Base-by-base conservation (phyloP, 179 eudicot species). In the Corrigiola litoralis region DNA sequence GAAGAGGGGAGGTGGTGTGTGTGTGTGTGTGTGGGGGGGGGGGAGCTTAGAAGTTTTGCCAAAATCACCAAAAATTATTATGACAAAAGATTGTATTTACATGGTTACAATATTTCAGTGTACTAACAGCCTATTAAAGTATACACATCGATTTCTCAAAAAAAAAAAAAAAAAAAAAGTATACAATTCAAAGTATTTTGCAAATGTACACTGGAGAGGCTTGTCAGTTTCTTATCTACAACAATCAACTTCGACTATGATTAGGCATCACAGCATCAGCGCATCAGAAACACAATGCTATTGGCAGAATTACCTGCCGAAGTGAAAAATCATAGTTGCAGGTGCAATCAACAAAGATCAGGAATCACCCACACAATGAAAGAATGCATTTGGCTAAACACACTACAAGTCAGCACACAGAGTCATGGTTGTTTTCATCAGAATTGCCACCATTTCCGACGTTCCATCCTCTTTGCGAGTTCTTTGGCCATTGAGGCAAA, bases 371-470 rank as follows among this genome's bases (percentile, higher is more conserved):
- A 4, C 34, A 38, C 2, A 12, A 12, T 38, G 14, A 16, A 8
- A 38, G 13, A 38, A 47, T 0, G 2, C 10, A 21, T 27, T 20
- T 6, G 52, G 52, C 27, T 18, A 17, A 47, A 25, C 37, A 27
- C 20, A 31, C 55, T 3, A 46, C 20, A 48, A 20, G 44, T 32
- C 63, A 32, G 40, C 20, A 47, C 32, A 21, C 14, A 29, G 12
- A 58, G 11, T 41, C 29, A 16, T 6, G 14, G 28, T n/a, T 44
- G 13, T 29, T 36, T 33, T 46, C 6, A 31, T 85, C 64, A 88
- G 68, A 89, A 74, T 25, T 91, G 96, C 85, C 90, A 91, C 97
- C 97, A 91, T 72, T 91, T 91, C 13, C 95, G 87, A 45, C 61
- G 76, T 69, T 91, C 94, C 95, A 89, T 86, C 50, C 54, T 80